Evolutionary conservation across 2,329 filamentous ascomycete genomes (phyloP).

Genomic region (Stemphylium beticola): DNA sequence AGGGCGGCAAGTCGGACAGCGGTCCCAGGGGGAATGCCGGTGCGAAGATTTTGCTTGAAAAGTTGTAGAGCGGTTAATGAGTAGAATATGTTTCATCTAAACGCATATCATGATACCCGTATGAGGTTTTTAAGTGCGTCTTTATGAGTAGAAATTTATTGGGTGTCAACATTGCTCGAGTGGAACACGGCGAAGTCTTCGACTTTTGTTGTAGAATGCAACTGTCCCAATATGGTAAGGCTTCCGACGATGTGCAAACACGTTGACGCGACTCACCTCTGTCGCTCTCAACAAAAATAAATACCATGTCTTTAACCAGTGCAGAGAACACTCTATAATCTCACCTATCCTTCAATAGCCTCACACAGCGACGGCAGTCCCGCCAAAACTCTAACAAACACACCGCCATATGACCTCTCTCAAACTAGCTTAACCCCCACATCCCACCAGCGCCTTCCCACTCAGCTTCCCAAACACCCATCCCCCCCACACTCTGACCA

Average conservation of each 20-base stretch:
- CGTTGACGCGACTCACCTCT: neutral
- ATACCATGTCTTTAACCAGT: neutral
- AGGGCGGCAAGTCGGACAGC: slow-evolving; percentile 49
- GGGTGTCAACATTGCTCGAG: too few species aligned
- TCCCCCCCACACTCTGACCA: neutral
- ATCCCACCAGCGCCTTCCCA: neutral
- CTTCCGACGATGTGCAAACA: slow-evolving; percentile 1
- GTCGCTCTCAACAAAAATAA: neutral
- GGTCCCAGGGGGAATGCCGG: slow-evolving; percentile 53
- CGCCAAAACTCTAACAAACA: neutral
- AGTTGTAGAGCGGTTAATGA: slow-evolving; percentile 30
- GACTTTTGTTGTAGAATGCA: neutral
- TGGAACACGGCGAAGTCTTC: too few species aligned
- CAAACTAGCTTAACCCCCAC: neutral
- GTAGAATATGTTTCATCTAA: slow-evolving; percentile 1
- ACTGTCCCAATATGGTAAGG: slow-evolving; percentile 4
- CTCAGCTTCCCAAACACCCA: too few species aligned
- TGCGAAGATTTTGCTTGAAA: slow-evolving; percentile 55
- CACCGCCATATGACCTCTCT: neutral
- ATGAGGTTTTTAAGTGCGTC: neutral
- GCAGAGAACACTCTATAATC: neutral
- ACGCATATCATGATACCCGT: slow-evolving; percentile 12
- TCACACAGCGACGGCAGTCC: neutral
- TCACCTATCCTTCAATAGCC: neutral
- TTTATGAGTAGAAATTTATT: neutral